These are phyloP conservation scores for Cutaneotrichosporon cavernicola DNA, from an alignment of 1,284 basidiomycete species.

Conservation along the genomic window DNA sequence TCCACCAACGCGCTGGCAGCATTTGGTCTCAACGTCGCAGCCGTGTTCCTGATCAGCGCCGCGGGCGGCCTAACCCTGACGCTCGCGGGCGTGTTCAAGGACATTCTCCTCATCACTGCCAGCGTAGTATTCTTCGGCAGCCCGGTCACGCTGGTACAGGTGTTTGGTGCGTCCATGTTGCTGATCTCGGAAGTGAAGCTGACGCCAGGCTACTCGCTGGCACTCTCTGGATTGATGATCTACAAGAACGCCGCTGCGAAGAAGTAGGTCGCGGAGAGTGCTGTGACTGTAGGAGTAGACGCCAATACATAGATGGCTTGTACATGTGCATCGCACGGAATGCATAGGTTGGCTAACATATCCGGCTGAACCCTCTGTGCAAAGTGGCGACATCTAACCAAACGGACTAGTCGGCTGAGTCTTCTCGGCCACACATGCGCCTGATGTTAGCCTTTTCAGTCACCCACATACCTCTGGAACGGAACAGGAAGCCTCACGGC, in stretches of 20 bases:
- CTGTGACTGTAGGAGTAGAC: not conserved
- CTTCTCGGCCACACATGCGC: too few relatives aligned
- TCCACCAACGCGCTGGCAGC: conserved; percentile 82
- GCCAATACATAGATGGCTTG: not conserved
- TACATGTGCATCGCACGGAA: not conserved
- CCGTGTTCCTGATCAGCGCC: conserved; percentile 89
- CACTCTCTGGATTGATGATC: conserved; percentile 40
- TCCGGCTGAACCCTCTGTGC: too few relatives aligned
- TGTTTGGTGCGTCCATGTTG: conserved; percentile 57
- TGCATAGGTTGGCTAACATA: too few relatives aligned
- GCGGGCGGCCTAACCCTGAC: conserved; percentile 86
- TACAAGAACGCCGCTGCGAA: conserved; percentile 38
- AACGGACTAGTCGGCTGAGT: too few relatives aligned
- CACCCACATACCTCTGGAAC: too few relatives aligned
- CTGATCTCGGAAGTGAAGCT: not conserved
- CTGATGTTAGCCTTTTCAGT: too few relatives aligned
- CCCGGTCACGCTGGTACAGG: conserved; percentile 74
- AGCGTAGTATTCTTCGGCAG: conserved; percentile 79
- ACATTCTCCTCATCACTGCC: conserved; percentile 87
- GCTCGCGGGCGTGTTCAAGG: conserved; percentile 93
- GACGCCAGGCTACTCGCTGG: conserved; percentile 34
- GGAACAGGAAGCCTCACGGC: too few relatives aligned
- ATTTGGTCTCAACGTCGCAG: conserved; percentile 83
- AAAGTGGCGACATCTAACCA: too few relatives aligned
- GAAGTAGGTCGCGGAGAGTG: conserved; percentile 16